Conservation (phyloP, 177 flowering plant genomes). For the Tripterygium wilfordii region DNA sequence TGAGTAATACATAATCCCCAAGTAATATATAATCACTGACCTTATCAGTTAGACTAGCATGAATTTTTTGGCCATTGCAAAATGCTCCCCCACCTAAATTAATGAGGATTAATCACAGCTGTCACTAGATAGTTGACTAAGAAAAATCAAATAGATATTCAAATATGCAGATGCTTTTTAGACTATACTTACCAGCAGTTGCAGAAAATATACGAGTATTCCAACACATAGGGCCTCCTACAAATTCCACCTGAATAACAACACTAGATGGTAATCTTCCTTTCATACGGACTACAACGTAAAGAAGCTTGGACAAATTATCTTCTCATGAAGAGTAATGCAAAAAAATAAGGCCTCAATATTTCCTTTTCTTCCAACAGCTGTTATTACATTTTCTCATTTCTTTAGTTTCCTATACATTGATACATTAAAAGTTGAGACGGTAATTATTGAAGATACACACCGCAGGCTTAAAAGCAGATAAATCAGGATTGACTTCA, state of each 20-base stretch:
- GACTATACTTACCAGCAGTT: constrained; percentile 51
- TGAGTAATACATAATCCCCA: too few species aligned
- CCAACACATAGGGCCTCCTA: constrained; percentile 97
- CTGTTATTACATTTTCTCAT: too few species aligned
- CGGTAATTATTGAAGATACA: too few species aligned
- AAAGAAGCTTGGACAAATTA: too few species aligned
- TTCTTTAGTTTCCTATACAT: too few species aligned
- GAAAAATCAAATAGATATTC: neutral
- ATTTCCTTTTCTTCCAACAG: too few species aligned
- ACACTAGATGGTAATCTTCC: constrained; percentile 2
- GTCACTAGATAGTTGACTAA: neutral
- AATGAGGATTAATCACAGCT: constrained; percentile 1
- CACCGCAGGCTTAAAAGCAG: too few species aligned
- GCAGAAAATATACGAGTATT: constrained; percentile 92
- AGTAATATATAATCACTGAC: constrained; percentile 41
- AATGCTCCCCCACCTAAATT: constrained; percentile 84
- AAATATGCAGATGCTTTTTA: neutral
- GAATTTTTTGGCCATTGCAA: constrained; percentile 81
- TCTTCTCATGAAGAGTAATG: too few species aligned
- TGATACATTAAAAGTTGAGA: too few species aligned
- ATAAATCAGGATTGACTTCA: too few species aligned
- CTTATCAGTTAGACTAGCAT: constrained; percentile 69
- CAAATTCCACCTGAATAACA: constrained; percentile 78
- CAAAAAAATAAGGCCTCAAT: too few species aligned
- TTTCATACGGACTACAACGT: too few species aligned